A percentile compares a stretch with the other conserved stretches of the same genome.
Conservation (phyloP, 495 filamentous ascomycete species). For the Durotheca rogersii region DNA sequence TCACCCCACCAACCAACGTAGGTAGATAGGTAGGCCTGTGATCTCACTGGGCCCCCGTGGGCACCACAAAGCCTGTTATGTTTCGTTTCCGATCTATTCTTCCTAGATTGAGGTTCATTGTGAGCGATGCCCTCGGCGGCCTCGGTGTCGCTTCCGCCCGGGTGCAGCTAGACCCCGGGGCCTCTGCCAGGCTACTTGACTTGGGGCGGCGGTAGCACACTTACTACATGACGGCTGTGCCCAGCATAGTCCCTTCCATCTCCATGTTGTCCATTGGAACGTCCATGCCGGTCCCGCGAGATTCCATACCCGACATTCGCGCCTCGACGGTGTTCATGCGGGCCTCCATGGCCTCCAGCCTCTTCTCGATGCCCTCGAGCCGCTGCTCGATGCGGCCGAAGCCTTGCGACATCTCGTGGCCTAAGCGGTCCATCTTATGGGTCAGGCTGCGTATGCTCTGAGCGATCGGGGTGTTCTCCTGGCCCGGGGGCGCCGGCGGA, state of each 20-base stretch:
- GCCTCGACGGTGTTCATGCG: conserved; percentile 44
- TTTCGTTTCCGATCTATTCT: too few relatives aligned
- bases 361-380: conserved; percentile 45
- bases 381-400: conserved; percentile 35
- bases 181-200: background rate
- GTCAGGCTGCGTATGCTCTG: conserved; percentile 47
- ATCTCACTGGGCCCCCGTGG: too few relatives aligned
- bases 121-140: background rate
- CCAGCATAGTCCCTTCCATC: conserved; percentile 31
- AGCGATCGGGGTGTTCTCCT: conserved; percentile 48
- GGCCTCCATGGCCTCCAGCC: conserved; percentile 44
- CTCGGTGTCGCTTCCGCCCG: background rate
- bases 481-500: conserved; percentile 42
- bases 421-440: conserved; percentile 52
- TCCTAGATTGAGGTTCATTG: background rate
- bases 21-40: too few relatives aligned
- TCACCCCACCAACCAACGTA: background rate
- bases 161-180: background rate
- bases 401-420: conserved; percentile 44
- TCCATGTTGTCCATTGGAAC: conserved; percentile 52
- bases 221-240: conserved; percentile 30
- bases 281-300: conserved; percentile 42
- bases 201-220: background rate
- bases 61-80: background rate
- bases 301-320: conserved; percentile 44